Evolutionary conservation across 257 asterid genomes (phyloP), one percentile per base, ranked within the genome.

Genomic region (Solanum phureja): DNA sequence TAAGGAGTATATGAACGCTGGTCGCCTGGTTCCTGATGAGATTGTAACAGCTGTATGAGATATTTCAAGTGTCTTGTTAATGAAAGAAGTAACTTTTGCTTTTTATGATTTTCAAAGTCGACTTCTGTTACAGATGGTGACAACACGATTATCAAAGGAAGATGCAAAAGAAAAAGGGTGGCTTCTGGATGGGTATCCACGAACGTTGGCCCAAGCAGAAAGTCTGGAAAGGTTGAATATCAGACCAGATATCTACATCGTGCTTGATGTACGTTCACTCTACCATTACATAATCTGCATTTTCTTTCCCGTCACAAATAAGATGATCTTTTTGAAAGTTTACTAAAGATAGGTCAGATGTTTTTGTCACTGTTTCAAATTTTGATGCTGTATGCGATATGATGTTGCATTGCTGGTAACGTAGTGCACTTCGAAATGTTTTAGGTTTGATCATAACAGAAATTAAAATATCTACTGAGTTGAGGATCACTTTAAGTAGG

Each of bases 151-250:
- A 86, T 93, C 98, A 35, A 90, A 88, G 77, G 89, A 92, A 88
- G 99, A 96, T 91, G 98, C 94, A 83, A 93, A 94, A 93, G 98
- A 95, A 93, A 95, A 94, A 86, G 99, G 99, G 46, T 96, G 99
- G 99, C 98, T 95, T 88, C 93, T 96, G 86, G 99, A 96, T 92
- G 99, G 99, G 85, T 96, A 92, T 91, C 99, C 98, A 14, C 93
- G 98, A 89, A 94, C 94, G 88, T 58, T 90, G 90, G 93, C 94
- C 85, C 99, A 96, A 92, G 98, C 98, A 86, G 93, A 94, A 90
- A 94, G 97, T 91, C 93, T 96, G 91, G 98, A 94, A 90, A 94
- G 93, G 89, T 91, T 93, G 93, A 93, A 94, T 60, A 92, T 95
- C 62, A 91, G 94, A 83, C 98, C 99, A 44, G 98, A 96, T 88